Evolutionary conservation across 345 rosid genomes (phyloP), one percentile per base, ranked within the genome.

Genomic region (Ricinus communis): DNA sequence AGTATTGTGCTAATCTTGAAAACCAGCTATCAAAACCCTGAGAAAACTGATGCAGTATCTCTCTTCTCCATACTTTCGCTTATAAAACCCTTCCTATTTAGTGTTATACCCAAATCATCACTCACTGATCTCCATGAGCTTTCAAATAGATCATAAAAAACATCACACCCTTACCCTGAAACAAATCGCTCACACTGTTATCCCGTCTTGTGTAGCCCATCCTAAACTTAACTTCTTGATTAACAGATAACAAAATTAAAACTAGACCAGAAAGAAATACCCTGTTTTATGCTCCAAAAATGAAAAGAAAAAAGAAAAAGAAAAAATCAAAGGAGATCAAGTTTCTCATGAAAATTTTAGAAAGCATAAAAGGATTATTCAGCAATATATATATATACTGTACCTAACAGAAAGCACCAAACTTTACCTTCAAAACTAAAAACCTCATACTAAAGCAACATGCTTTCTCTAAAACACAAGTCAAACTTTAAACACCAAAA

Each of bases 401-500:
- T n/a, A n/a, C n/a, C n/a, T n/a, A n/a, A 41, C 21, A 63, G 14
- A 14, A 63, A 63, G n/a, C 22, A 24, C 14, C 52, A 51, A 63
- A 63, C 51, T 63, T 63, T 63, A 41, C 4, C 67, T 63, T 45
- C 50, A 67, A 66, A 66, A 21, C 43, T 27, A 65, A 31, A 65
- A 24, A 47, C 13, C 5, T 16, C 13, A 49, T 27, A 15, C 40
- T 46, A 65, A 65, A 47, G 55, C 56, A 65, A 49, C 41, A 47
- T 19, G 9, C 58, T 50, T 50, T 21, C 54, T 19, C 30, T n/a
- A 64, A 33, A 33, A 67, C 62, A 53, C 31, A 67, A 36, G 61
- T 67, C 71, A 67, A 49, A 43, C 70, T 66, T 66, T 28, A 5
- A 51, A 33, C 70, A 28, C 46, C 10, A 66, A 67, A 67, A 38